phyloP scores from a whole-genome alignment of 2,329 filamentous ascomycete genomes.

The Basipetospora chlamydospora region DNA sequence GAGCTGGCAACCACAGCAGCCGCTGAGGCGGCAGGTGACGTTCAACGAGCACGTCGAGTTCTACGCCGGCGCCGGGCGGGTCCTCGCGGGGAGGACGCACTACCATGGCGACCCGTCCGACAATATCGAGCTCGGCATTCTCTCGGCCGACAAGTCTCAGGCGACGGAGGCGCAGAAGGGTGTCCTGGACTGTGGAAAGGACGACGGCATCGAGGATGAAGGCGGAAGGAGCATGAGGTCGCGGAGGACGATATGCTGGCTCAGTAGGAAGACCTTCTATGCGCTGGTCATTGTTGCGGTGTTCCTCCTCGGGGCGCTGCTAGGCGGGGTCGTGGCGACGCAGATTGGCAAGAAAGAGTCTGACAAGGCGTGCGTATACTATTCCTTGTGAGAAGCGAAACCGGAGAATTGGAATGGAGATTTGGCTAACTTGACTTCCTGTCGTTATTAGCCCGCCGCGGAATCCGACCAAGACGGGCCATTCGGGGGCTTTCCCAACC shows the following conservation, averaged over 20 bases:
- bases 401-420: too few relatives aligned
- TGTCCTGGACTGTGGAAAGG: not conserved
- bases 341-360: conserved; percentile 1
- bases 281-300: not conserved
- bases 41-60: conserved; percentile 1
- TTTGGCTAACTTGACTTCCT: not conserved
- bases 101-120: not conserved
- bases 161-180: too few relatives aligned
- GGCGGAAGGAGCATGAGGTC: not conserved
- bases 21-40: conserved; percentile 1
- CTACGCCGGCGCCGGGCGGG: not conserved
- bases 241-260: conserved; percentile 1
- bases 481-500: not conserved
- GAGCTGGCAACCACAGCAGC: conserved; percentile 1
- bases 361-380: not conserved
- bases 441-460: not conserved
- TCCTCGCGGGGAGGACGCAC: not conserved
- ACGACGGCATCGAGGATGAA: too few relatives aligned
- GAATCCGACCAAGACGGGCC: not conserved
- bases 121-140: conserved; percentile 2
- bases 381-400: too few relatives aligned
- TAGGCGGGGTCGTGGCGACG: conserved; percentile 1
- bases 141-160: not conserved
- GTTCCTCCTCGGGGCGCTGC: conserved; percentile 1
- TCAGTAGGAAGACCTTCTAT: conserved; percentile 1